Percentiles rank a stretch among this genome's conserved stretches.
Evolutionary conservation across 192 early-diverging fungal species (phyloP).

Genomic region (Martensiomyces pterosporus): DNA sequence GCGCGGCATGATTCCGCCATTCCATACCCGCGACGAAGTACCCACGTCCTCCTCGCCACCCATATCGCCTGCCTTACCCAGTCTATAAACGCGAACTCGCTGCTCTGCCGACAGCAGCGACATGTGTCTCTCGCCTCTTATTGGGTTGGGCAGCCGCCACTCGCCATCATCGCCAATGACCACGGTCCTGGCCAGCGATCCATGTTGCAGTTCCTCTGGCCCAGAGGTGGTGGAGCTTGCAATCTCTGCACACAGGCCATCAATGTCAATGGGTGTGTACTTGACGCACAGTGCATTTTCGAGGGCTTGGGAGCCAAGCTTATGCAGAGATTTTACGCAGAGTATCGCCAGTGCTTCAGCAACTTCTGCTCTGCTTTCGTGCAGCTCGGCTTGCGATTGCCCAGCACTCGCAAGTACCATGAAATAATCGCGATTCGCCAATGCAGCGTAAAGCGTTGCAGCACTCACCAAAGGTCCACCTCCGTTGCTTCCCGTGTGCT

Average conservation of each 20-base stretch:
- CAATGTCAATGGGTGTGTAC: slow-evolving; percentile 31
- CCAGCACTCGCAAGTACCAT: slow-evolving; percentile 28
- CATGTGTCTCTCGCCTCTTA: slow-evolving; percentile 30
- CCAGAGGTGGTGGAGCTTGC: background rate
- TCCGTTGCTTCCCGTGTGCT: background rate
- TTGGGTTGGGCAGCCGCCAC: background rate
- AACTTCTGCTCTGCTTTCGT: slow-evolving; percentile 36
- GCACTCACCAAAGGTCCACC: slow-evolving; percentile 33
- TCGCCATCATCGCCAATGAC: too few relatives aligned
- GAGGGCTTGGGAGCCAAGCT: slow-evolving; percentile 15
- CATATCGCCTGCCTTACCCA: slow-evolving; percentile 25
- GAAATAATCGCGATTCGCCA: slow-evolving; percentile 46
- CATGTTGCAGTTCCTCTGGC: too few relatives aligned
- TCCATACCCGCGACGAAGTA: background rate
- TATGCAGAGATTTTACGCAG: slow-evolving; percentile 40
- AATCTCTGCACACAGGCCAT: slow-evolving; percentile 16
- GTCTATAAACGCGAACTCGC: slow-evolving; percentile 37
- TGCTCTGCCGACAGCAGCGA: slow-evolving; percentile 35
- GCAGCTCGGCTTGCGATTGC: slow-evolving; percentile 41
- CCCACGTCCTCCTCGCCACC: slow-evolving; percentile 8
- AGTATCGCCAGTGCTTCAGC: slow-evolving; percentile 36
- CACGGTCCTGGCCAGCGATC: background rate
- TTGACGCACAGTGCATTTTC: slow-evolving; percentile 35
- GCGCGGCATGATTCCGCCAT: background rate
- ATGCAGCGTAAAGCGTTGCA: slow-evolving; percentile 34